A percentile compares a stretch with the other conserved stretches of the same genome.
Conservation (phyloP, 1,139 yeast genomes). For the Citeromyces siamensis region DNA sequence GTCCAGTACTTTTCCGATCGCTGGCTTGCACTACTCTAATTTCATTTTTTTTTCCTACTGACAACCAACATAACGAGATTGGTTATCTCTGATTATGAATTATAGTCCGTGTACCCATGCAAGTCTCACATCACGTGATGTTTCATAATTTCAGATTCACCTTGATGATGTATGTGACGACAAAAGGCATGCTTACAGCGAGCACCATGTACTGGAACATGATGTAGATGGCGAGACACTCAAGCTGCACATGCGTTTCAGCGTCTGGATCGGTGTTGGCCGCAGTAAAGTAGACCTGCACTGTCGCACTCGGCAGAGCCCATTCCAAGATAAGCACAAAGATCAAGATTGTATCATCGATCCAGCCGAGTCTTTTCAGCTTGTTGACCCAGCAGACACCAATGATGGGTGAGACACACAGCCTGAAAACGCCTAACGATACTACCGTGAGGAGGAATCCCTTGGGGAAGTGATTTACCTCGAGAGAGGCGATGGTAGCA, state of each 20-base stretch:
- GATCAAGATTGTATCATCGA: constrained; percentile 42
- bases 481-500: constrained; percentile 69
- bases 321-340: constrained; percentile 69
- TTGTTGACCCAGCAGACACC: constrained; percentile 47
- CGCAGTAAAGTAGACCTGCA: constrained; percentile 77
- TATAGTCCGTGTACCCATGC: too few relatives aligned
- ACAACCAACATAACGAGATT: too few relatives aligned
- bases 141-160: constrained; percentile 16
- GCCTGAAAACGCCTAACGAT: constrained; percentile 30
- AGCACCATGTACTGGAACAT: constrained; percentile 56
- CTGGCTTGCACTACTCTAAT: too few relatives aligned
- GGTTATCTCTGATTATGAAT: too few relatives aligned
- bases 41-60: too few relatives aligned
- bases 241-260: constrained; percentile 39
- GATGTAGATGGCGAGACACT: constrained; percentile 65
- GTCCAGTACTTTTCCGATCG: too few relatives aligned
- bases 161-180: constrained; percentile 44
- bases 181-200: constrained; percentile 50
- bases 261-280: constrained; percentile 51
- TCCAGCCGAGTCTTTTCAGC: constrained; percentile 35
- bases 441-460: constrained; percentile 68
- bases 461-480: constrained; percentile 44
- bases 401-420: constrained; percentile 46
- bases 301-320: constrained; percentile 80
- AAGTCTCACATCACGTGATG: too few relatives aligned